Evolutionary conservation across 2,329 filamentous ascomycete species (phyloP).

Genomic region (Diaporthe eres): DNA sequence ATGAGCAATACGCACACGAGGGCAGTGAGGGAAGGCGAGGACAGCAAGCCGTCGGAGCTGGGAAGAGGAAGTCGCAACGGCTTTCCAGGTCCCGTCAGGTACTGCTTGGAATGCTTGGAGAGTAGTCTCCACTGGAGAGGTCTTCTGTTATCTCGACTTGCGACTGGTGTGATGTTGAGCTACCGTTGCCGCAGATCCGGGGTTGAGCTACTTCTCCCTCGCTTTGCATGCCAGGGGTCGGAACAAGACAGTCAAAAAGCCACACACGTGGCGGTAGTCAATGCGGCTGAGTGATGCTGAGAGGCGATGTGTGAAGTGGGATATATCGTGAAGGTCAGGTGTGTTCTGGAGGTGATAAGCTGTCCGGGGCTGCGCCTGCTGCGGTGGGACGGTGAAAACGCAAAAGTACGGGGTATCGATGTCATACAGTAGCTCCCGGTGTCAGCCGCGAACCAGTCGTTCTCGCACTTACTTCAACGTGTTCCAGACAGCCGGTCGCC

Average conservation of each 20-base stretch:
- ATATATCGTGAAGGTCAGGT: background rate
- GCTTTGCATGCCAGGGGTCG: background rate
- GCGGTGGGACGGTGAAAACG: slow-evolving; percentile 8
- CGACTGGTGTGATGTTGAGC: slow-evolving; percentile 1
- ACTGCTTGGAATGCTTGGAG: background rate
- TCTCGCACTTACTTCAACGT: slow-evolving; percentile 12
- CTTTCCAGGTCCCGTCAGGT: background rate
- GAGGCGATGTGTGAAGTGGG: slow-evolving; percentile 1
- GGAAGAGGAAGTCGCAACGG: background rate
- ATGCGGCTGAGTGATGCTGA: slow-evolving; percentile 16
- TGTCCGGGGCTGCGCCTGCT: slow-evolving; percentile 22
- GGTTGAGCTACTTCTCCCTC: slow-evolving; percentile 1
- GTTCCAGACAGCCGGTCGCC: slow-evolving; percentile 4
- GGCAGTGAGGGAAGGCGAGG: slow-evolving; percentile 10
- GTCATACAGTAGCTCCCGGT: slow-evolving; percentile 27
- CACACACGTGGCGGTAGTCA: slow-evolving; percentile 36
- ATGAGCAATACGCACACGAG: slow-evolving; percentile 20
- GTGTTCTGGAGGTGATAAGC: slow-evolving; percentile 22
- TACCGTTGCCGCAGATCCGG: slow-evolving; percentile 27
- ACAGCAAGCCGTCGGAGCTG: background rate
- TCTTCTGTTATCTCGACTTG: slow-evolving; percentile 19
- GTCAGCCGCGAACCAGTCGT: slow-evolving; percentile 27
- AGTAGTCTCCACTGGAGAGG: background rate
- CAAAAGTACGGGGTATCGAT: slow-evolving; percentile 22
- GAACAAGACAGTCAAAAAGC: background rate